Conservation (phyloP, 2,329 filamentous ascomycete species). For the Neurospora crassa region DNA sequence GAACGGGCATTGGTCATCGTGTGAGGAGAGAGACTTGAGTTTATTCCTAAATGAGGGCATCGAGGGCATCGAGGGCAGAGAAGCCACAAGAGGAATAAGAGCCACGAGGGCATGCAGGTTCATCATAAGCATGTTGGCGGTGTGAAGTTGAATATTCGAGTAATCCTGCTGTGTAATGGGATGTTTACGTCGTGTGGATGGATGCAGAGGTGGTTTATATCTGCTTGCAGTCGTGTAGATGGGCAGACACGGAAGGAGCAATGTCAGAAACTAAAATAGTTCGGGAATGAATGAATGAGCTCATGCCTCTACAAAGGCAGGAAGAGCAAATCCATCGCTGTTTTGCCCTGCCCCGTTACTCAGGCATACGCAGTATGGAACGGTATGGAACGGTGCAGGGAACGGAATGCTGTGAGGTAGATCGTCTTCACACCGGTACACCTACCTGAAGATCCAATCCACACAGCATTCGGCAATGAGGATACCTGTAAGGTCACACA, state of each 20-base stretch:
- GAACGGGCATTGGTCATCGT: constrained; percentile 23
- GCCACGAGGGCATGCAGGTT: constrained; percentile 8
- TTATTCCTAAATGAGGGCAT: constrained; percentile 11
- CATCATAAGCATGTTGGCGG: constrained; percentile 3
- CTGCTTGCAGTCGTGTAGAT: neutral
- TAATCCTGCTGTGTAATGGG: neutral
- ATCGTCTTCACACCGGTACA: neutral
- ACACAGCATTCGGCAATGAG: constrained; percentile 1
- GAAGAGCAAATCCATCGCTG: neutral
- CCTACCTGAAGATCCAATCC: constrained; percentile 9
- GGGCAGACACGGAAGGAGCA: neutral
- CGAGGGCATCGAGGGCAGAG: constrained; percentile 11
- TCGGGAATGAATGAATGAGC: neutral
- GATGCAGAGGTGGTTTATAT: neutral
- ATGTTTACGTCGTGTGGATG: neutral
- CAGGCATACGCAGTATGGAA: neutral
- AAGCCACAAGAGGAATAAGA: constrained; percentile 9
- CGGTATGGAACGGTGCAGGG: neutral
- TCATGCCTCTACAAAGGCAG: neutral
- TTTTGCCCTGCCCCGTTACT: neutral
- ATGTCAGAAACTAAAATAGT: neutral
- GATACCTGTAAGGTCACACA: neutral
- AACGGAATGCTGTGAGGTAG: neutral
- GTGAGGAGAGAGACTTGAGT: constrained; percentile 6
- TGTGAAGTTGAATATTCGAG: neutral